Evolutionary conservation across 2,329 filamentous ascomycete species (phyloP).

Genomic region (Helminthosporium solani): DNA sequence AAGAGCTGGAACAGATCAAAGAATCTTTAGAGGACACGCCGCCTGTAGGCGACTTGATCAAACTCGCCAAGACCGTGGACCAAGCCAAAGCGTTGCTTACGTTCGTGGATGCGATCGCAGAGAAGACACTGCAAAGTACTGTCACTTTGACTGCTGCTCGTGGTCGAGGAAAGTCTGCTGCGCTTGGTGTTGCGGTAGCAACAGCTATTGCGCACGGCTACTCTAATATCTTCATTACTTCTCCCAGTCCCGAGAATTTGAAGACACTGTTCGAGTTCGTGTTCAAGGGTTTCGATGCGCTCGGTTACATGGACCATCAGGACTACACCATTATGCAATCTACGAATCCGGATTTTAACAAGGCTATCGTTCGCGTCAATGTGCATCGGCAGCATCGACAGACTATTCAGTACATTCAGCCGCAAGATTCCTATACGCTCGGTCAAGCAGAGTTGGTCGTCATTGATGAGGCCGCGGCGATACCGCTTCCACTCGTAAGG

Average conservation of each 20-base stretch:
- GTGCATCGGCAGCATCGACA: conserved; percentile 92
- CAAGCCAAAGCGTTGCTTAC: conserved; percentile 96
- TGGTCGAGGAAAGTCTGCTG: conserved; percentile 95
- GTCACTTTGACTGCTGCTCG: conserved; percentile 90
- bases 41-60: conserved; percentile 80
- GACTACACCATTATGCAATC: conserved; percentile 99
- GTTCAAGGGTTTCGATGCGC: conserved; percentile 95
- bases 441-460: conserved; percentile 94
- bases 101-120: conserved; percentile 92
- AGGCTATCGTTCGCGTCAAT: conserved; percentile 96
- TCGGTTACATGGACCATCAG: conserved; percentile 90
- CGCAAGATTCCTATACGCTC: conserved; percentile 90
- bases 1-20: conserved; percentile 83
- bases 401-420: conserved; percentile 97
- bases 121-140: conserved; percentile 92
- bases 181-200: conserved; percentile 89
- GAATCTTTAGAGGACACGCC: conserved; percentile 82
- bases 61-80: conserved; percentile 85
- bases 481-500: conserved; percentile 85
- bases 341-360: conserved; percentile 98
- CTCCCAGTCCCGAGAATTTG: conserved; percentile 94
- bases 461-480: conserved; percentile 96
- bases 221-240: conserved; percentile 99
- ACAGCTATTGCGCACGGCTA: conserved; percentile 95
- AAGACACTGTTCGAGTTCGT: conserved; percentile 98